Base-by-base conservation (phyloP, 305 asterid genomes). In the Solanum chacoense region DNA sequence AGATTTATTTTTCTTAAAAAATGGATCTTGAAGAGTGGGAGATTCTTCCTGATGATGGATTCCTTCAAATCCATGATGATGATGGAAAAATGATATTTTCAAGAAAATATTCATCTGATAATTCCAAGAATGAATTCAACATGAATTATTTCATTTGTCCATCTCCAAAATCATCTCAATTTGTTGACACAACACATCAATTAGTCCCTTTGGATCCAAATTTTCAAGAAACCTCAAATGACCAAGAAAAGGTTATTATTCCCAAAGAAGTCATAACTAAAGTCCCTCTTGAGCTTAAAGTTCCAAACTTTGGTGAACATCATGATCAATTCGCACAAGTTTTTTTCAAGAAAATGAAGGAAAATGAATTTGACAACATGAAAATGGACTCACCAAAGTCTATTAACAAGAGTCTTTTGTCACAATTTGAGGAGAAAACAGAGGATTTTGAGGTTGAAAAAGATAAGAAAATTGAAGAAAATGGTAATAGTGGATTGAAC, bases 11-110 rank as follows among this genome's bases (percentile, higher is more conserved):
- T 55, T 1, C 67, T 59, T 20, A 31, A 7, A 22, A 45, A 59
- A 93, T 94, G 94, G 98, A 94, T 89, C 91, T 94, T n/a, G 93
- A 96, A 37, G 98, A 94, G 87, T 96, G 98, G 98, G 98, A 94
- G 89, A 88, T 95, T 28, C 92, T 96, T 78, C 91, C 96, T 28
- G 94, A 92, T 14, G 94, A 92, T 42, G 98, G 95, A 22, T 92
- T 91, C 81, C 98, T 96, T 34, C 92, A 93, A 84, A 92, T 95
- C 93, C 93, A 92, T 65, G 93, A 92, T 72, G 96, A 93, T 88
- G 94, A 84, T 3, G 95, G 93, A 7, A 88, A 93, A 55, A 91
- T 91, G 91, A 90, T 94, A 18, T 93, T 93, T 92, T 92, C 97
- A 2, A 93, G 94, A 73, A 94, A 89, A 78, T 88, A 90, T 24